Evolutionary conservation across 306 rosid species (phyloP).

Genomic region (Herpetospermum pedunculosum): DNA sequence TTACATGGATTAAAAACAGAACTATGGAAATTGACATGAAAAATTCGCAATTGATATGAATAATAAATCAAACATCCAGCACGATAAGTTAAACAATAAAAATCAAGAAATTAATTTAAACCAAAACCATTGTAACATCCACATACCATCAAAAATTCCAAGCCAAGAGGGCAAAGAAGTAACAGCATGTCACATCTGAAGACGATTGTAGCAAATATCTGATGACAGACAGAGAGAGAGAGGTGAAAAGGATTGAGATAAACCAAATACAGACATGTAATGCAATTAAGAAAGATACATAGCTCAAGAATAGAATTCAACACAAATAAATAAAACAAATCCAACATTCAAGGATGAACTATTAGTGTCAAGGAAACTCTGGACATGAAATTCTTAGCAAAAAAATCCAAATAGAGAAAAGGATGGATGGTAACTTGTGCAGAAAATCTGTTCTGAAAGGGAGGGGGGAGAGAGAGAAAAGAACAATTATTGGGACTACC

Average conservation of each 20-base stretch:
- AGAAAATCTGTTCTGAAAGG: background rate
- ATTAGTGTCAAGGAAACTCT: background rate
- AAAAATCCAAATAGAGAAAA: background rate
- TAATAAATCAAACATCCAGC: background rate
- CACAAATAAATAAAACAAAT: background rate
- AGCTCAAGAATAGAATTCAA: background rate
- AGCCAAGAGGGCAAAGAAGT: slow-evolving; percentile 73
- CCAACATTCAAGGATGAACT: background rate
- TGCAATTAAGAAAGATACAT: background rate
- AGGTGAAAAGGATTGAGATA: background rate
- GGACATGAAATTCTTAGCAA: background rate
- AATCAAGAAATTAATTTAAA: slow-evolving; percentile 7
- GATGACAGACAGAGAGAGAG: slow-evolving; percentile 19
- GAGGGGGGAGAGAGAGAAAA: background rate
- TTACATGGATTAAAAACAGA: background rate
- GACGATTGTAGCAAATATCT: slow-evolving; percentile 71
- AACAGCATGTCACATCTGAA: slow-evolving; percentile 85
- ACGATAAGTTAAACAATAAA: background rate
- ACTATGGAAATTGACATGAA: background rate
- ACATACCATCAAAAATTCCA: slow-evolving; percentile 71
- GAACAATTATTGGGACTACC: background rate
- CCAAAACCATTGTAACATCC: background rate
- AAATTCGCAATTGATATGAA: background rate
- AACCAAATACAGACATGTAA: background rate
- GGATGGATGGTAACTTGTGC: background rate